Evolutionary conservation across 495 filamentous ascomycete species (phyloP), one percentile per base, ranked within the genome.

Genomic region (Bryoglossum gracile): DNA sequence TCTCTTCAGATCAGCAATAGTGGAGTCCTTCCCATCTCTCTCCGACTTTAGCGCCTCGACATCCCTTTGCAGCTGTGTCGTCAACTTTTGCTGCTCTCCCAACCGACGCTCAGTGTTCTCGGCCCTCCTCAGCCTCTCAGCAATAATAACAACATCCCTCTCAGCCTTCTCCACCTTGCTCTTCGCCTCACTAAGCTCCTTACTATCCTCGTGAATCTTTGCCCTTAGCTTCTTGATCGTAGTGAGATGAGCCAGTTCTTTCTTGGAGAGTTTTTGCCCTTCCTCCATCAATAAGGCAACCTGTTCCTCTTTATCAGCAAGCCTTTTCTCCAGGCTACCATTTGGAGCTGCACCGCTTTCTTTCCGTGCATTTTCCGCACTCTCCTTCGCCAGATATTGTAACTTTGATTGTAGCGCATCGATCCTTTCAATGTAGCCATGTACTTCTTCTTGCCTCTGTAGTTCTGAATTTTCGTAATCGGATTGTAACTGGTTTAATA

Each of bases 391-490:
- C 3, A 97, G 73, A 61, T 91, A 95, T 46, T 86, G 81, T 21
- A 98, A 71, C 60, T 96, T 96, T 5, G 87, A 79, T 62, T 95
- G 86, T 8, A 98, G 70, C 16, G 94, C 86, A 66, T 97, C 92
- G 32, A 97, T 94, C 2, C 87, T 81, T 65, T 96, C 92, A 10
- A 90, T 77, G 49, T 94, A 90, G 9, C 68, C 74, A 55, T 92
- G 80, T 14, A 84, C 73, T 60, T 95, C 89, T 58, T 89, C 85
- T 47, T 88, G 86, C 58, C 84, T 73, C 42, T 82, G 78, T 21
- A 71, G 62, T 37, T 86, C 77, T 2, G 76, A 67, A 19, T 71
- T 72, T 42, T 84, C 77, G 32, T 81, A 65, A n/a, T 82, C 71
- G 16, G 71, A 68, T 40, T 73, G 72, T 33, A 82, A 56, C 13